Percentiles rank a stretch among this genome's conserved stretches.
These are phyloP conservation scores for Iberis pinnata DNA, from an alignment of 345 rosid genomes.

Conservation along the genomic window DNA sequence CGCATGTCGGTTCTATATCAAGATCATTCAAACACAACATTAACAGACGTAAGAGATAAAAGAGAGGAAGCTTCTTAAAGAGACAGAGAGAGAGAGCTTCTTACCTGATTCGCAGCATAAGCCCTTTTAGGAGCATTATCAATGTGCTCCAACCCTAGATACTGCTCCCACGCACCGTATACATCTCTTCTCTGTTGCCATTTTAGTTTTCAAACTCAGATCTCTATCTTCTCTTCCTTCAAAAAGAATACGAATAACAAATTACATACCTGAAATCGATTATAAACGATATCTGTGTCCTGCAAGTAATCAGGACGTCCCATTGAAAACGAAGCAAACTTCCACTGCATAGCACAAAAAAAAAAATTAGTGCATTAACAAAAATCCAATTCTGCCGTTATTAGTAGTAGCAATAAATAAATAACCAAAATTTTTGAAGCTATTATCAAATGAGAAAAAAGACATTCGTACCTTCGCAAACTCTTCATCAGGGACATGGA, in stretches of 20 bases:
- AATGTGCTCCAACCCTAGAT: conserved; percentile 76
- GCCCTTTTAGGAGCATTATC: conserved; percentile 78
- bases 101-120: conserved; percentile 71
- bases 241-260: background rate
- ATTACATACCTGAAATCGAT: conserved; percentile 66
- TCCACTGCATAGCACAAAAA: conserved; percentile 52
- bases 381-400: background rate
- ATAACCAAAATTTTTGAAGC: background rate
- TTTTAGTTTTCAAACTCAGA: background rate
- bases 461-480: conserved; percentile 58
- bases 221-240: too few relatives aligned
- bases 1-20: conserved; percentile 29
- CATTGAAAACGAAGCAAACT: conserved; percentile 79
- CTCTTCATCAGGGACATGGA: conserved; percentile 85
- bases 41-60: background rate
- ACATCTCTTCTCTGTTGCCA: conserved; percentile 52
- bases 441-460: background rate
- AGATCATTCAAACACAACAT: conserved; percentile 1
- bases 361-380: background rate
- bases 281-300: conserved; percentile 65
- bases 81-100: background rate
- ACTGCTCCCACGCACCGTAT: conserved; percentile 88
- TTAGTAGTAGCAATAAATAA: too few relatives aligned
- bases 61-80: background rate
- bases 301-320: conserved; percentile 87